Evolutionary conservation across 805 yeast genomes (phyloP).

Genomic region (Zygosaccharomyces pseudorouxii): DNA sequence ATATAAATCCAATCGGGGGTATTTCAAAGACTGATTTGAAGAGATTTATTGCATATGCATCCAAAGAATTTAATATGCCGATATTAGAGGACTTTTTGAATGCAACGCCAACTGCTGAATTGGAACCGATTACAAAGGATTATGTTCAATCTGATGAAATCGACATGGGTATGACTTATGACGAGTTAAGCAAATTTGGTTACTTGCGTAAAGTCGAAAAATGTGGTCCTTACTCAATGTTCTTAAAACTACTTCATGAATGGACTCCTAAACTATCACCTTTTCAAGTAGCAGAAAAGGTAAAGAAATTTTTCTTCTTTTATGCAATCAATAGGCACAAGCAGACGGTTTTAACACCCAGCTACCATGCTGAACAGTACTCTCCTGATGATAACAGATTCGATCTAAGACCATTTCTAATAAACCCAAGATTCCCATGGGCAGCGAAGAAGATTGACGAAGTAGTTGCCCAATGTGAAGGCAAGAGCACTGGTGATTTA

Average conservation of each 20-base stretch:
- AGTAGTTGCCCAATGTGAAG: conserved; percentile 56
- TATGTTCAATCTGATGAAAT: conserved; percentile 95
- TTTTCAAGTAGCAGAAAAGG: conserved; percentile 83
- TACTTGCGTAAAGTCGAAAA: conserved; percentile 84
- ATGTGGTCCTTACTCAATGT: conserved; percentile 96
- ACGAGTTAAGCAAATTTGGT: conserved; percentile 88
- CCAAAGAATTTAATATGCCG: conserved; percentile 64
- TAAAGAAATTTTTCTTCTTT: conserved; percentile 84
- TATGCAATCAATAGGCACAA: conserved; percentile 96
- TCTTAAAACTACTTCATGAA: conserved; percentile 78
- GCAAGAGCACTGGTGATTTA: conserved; percentile 24
- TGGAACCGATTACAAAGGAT: conserved; percentile 89
- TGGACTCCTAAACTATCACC: conserved; percentile 89
- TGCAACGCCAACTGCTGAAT: conserved; percentile 97
- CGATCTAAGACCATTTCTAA: conserved; percentile 92
- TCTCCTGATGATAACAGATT: conserved; percentile 97
- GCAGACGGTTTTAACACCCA: conserved; percentile 95
- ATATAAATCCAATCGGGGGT: conserved; percentile 98
- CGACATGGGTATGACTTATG: conserved; percentile 98
- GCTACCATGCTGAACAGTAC: conserved; percentile 96
- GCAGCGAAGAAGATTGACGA: conserved; percentile 85
- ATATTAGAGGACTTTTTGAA: conserved; percentile 69
- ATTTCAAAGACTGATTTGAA: conserved; percentile 92
- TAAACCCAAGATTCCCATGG: conserved; percentile 84
- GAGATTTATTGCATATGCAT: conserved; percentile 78